Base-by-base conservation (phyloP, 164 flowering plant species). In the Cinnamomum micranthum region DNA sequence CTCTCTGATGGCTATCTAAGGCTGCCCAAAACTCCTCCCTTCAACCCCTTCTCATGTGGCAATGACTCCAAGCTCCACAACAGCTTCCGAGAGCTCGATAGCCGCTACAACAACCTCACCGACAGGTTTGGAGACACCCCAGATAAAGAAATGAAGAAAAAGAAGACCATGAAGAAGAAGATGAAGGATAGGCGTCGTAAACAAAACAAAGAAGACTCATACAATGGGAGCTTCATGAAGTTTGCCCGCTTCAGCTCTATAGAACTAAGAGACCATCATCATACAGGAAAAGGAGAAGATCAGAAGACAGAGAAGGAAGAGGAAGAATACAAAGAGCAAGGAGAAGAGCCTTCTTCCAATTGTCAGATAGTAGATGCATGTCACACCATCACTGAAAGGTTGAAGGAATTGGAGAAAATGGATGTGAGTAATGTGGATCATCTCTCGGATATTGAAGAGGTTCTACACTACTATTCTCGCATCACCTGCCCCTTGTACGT, bases 401-500 rank as follows among this genome's bases (percentile, higher is more conserved):
- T 93, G 28, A 88, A 79, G 82, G 97, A 91, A 81, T 51, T 93
- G 72, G 89, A 87, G 75, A 79, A 79, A 92, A 65, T 89, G 85
- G 93, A 87, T 25, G 13, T 69, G 74, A 79, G 80, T 31, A 78
- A 91, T 68, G 82, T 88, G 67, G 94, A 94, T 59, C 90, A 87
- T 82, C 81, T 81, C 15, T 52, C 85, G 70, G 98, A 94, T 76
- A 82, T 92, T 2, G 92, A 90, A 78, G 97, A 92, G 78, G 88
- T 91, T 65, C 84, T 90, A 11, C 89, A 91, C 50, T 91, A 87
- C 82, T 91, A 92, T 69, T 92, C 98, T 58, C 84, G 86, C 27
- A 88, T 94, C 10, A 90, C 86, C 6, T 88, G 92, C 74, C 95
- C 98, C 2, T 82, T 82, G 33, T 94, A 92, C 72, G 71, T 88